Evolutionary conservation across 163 green algal species (phyloP).

Genomic region (Coccomyxa subellipsoidea): DNA sequence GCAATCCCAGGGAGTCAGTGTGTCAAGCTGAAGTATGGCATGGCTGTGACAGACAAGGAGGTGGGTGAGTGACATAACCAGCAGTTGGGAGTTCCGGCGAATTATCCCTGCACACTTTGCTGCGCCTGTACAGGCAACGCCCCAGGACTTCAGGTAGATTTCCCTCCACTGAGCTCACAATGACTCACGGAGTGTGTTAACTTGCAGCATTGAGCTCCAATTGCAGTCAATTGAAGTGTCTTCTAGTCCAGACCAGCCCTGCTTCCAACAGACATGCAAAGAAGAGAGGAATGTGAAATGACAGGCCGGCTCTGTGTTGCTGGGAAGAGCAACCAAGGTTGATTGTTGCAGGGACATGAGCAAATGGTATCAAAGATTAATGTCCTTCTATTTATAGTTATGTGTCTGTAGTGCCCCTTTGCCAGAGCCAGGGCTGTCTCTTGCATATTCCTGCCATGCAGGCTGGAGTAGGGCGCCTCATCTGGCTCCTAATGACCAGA

Average conservation of each 20-base stretch:
- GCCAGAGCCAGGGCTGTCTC: no score
- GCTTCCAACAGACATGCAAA: no score
- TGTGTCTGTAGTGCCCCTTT: no score
- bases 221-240: no score
- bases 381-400: no score
- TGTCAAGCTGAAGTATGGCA: background rate
- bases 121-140: constrained; percentile 61
- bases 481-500: no score
- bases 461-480: no score
- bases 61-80: constrained; percentile 76
- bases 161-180: background rate
- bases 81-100: constrained; percentile 69
- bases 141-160: constrained; percentile 48
- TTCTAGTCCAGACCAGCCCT: no score
- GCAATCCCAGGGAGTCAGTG: no score
- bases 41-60: constrained; percentile 21
- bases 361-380: no score
- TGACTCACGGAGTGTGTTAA: background rate
- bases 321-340: background rate
- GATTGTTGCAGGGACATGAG: background rate
- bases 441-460: no score
- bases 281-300: background rate
- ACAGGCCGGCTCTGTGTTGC: background rate
- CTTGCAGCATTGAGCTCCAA: no score
- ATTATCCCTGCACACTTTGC: constrained; percentile 88